Percentiles rank a stretch among this genome's conserved stretches.
phyloP scores from a whole-genome alignment of 352 stramenopile species.

The Blastocystis sp. region DNA sequence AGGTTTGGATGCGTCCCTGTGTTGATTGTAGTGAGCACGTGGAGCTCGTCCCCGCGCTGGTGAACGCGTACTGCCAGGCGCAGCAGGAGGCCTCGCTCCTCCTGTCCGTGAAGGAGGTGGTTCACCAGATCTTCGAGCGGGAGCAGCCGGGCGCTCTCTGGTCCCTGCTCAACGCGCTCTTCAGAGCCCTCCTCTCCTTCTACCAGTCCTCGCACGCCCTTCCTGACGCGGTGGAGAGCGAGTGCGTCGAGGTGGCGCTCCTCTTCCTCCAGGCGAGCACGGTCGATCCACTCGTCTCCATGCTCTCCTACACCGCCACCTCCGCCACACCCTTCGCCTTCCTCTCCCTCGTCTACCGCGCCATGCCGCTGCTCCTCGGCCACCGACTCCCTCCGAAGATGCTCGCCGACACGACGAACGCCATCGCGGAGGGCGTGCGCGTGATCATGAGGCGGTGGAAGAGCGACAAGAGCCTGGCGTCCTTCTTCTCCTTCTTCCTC shows the following conservation, averaged over 20 bases:
- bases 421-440: not conserved
- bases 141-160: no score
- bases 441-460: not conserved
- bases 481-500: not conserved
- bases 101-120: not conserved
- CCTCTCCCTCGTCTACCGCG: not conserved
- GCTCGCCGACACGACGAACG: not conserved
- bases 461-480: no score
- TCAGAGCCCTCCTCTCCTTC: not conserved
- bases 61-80: not conserved
- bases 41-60: not conserved
- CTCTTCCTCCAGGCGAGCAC: not conserved
- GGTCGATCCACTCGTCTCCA: not conserved
- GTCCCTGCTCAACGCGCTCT: not conserved
- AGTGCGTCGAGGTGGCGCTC: not conserved
- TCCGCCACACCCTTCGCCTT: not conserved
- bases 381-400: not conserved
- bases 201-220: not conserved
- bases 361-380: not conserved
- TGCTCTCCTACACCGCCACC: not conserved
- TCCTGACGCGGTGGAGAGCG: not conserved
- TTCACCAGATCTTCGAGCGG: not conserved
- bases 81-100: not conserved
- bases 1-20: not conserved
- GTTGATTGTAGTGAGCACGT: not conserved